These are phyloP conservation scores for Fagopyrum esculentum DNA, from an alignment of 148 eudicot genomes.

Conservation along the genomic window DNA sequence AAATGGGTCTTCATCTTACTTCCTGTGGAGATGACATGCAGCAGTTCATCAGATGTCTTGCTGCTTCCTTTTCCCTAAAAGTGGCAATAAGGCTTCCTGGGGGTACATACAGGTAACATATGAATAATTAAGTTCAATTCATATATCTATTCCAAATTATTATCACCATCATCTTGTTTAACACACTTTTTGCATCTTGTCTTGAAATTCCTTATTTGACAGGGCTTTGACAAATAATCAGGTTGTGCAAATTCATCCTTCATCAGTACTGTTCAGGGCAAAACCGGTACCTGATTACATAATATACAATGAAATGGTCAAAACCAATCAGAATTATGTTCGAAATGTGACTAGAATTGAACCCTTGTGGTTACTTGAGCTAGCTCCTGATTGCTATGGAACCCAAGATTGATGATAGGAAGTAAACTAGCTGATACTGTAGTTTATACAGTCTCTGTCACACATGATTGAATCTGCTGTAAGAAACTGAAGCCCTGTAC, in stretches of 20 bases:
- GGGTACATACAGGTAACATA: slow-evolving; percentile 69
- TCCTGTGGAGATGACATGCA: slow-evolving; percentile 89
- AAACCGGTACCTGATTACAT: slow-evolving; percentile 87
- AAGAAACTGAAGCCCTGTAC: too few species aligned
- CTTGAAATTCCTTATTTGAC: neutral
- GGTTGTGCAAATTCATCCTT: slow-evolving; percentile 79
- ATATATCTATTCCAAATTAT: neutral
- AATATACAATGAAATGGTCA: slow-evolving; percentile 61
- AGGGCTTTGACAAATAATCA: slow-evolving; percentile 76
- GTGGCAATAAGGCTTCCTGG: slow-evolving; percentile 86
- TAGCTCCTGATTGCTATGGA: slow-evolving; percentile 60
- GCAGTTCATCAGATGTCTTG: slow-evolving; percentile 72
- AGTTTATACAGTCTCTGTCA: too few species aligned
- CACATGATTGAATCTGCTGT: too few species aligned
- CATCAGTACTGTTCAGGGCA: slow-evolving; percentile 61
- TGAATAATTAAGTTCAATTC: neutral
- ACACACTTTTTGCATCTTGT: neutral
- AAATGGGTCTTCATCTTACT: slow-evolving; percentile 66
- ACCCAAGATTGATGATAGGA: slow-evolving; percentile 22
- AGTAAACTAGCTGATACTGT: too few species aligned
- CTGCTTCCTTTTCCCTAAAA: slow-evolving; percentile 86
- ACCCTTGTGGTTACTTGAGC: slow-evolving; percentile 82
- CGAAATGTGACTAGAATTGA: slow-evolving; percentile 71
- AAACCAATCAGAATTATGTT: slow-evolving; percentile 63
- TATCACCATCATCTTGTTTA: neutral